Percentiles rank a stretch among this genome's conserved stretches.
Evolutionary conservation across 1,284 basidiomycete genomes (phyloP).

Genomic region (Cutaneotrichosporon dermatis): DNA sequence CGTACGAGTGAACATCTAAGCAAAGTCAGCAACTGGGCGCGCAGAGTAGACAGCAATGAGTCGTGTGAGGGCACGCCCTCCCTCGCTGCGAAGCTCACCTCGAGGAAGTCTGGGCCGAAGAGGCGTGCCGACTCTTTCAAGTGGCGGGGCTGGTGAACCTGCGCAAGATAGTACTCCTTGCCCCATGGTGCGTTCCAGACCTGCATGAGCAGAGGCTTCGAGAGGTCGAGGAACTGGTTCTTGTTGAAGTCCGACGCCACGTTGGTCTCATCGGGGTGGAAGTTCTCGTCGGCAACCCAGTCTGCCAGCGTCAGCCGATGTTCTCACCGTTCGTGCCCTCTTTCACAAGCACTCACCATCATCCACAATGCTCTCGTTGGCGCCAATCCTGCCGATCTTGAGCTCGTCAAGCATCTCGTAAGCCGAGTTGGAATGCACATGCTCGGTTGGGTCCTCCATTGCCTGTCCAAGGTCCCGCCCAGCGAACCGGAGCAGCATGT

Average conservation of each 20-base stretch:
- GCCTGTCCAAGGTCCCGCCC: constrained; percentile 74
- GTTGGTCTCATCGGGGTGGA: constrained; percentile 83
- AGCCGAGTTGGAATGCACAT: constrained; percentile 88
- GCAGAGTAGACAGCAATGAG: no score
- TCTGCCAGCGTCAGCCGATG: constrained; percentile 51
- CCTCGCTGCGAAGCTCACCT: constrained; percentile 52
- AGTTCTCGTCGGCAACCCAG: constrained; percentile 81
- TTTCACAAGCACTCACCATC: constrained; percentile 58
- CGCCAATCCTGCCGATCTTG: constrained; percentile 71
- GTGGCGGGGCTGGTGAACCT: constrained; percentile 95
- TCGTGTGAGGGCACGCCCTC: no score
- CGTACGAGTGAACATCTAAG: constrained; percentile 75
- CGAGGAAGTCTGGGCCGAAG: constrained; percentile 76
- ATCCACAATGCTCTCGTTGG: constrained; percentile 66
- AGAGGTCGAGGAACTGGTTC: constrained; percentile 89
- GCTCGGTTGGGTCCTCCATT: constrained; percentile 80
- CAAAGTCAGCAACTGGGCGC: not conserved
- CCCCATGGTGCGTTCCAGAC: constrained; percentile 51
- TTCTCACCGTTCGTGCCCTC: no score
- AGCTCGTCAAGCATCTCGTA: constrained; percentile 91
- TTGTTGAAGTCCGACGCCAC: constrained; percentile 70
- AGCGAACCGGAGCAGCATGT: constrained; percentile 59
- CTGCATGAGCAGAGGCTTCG: constrained; percentile 61
- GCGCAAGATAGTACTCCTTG: constrained; percentile 92
- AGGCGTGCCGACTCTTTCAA: constrained; percentile 78